These are phyloP conservation scores for Arabidopsis arenosa DNA, from an alignment of 345 rosid genomes.

Conservation along the genomic window DNA sequence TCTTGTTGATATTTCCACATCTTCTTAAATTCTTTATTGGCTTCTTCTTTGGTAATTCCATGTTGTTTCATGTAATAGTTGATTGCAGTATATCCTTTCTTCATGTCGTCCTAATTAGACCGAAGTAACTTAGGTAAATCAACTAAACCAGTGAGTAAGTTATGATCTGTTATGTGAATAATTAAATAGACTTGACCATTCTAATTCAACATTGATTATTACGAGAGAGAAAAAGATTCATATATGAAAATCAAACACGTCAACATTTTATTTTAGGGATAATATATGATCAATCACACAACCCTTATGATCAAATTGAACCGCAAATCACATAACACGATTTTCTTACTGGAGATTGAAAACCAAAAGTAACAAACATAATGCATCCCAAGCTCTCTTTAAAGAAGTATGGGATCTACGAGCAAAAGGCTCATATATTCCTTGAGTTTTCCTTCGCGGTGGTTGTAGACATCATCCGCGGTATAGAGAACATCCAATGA, in stretches of 20 bases:
- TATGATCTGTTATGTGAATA: too few relatives aligned
- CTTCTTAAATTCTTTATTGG: neutral
- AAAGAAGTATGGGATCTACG: conserved; percentile 5
- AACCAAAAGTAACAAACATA: neutral
- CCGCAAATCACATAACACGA: neutral
- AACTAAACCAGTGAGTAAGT: too few relatives aligned
- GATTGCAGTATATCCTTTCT: conserved; percentile 26
- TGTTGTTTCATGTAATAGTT: conserved; percentile 32
- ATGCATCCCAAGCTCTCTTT: neutral
- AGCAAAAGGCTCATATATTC: neutral
- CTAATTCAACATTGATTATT: too few relatives aligned
- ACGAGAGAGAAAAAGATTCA: too few relatives aligned
- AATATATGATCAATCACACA: neutral
- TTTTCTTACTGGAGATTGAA: too few relatives aligned
- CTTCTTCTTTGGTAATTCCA: conserved; percentile 29
- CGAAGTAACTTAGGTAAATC: too few relatives aligned
- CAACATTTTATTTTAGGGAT: neutral
- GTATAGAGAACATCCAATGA: neutral
- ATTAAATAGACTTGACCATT: too few relatives aligned
- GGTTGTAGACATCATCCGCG: neutral
- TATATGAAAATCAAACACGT: neutral
- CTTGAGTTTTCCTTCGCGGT: conserved; percentile 1
- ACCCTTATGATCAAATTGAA: neutral
- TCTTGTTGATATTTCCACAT: conserved; percentile 19
- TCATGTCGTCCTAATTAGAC: conserved; percentile 40